Evolutionary conservation across 139 green algal genomes (phyloP).

Genomic region (Tetradesmus lagerheimii): DNA sequence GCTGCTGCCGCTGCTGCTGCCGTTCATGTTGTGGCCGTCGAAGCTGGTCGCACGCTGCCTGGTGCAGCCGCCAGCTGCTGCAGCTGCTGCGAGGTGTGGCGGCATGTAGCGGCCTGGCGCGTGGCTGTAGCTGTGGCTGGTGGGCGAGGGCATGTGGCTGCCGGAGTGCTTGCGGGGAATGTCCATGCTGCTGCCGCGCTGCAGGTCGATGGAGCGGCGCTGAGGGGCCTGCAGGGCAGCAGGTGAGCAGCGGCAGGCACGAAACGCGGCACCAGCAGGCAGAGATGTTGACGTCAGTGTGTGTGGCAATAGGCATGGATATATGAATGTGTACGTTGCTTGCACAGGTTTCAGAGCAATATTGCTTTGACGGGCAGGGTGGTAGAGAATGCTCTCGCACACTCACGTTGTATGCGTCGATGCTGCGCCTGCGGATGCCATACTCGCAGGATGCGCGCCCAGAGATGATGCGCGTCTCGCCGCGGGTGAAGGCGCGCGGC

Average conservation of each 20-base stretch:
- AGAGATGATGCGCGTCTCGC: neutral
- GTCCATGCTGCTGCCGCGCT: neutral
- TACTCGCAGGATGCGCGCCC: slow-evolving; percentile 32
- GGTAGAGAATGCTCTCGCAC: neutral
- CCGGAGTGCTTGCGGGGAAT: neutral
- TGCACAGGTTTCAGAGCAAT: too few species aligned
- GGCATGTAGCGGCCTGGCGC: slow-evolving; percentile 38
- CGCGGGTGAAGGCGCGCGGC: slow-evolving; percentile 46
- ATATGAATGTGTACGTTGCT: too few species aligned
- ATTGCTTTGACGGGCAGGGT: too few species aligned
- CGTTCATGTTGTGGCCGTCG: neutral
- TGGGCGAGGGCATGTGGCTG: neutral
- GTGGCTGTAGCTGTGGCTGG: slow-evolving; percentile 17
- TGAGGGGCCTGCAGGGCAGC: neutral
- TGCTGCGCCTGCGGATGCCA: slow-evolving; percentile 42
- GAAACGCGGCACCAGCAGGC: neutral
- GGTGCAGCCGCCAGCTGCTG: neutral
- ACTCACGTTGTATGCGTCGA: slow-evolving; percentile 44
- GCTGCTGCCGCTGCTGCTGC: slow-evolving; percentile 28
- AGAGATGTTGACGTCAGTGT: neutral
- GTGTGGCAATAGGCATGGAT: too few species aligned
- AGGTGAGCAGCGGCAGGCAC: neutral
- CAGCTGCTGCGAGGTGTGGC: slow-evolving; percentile 32
- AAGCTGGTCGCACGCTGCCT: slow-evolving; percentile 30
- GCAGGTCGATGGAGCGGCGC: neutral